phyloP scores from a whole-genome alignment of 73 alveolate genomes.

The Uronychia binucleata region DNA sequence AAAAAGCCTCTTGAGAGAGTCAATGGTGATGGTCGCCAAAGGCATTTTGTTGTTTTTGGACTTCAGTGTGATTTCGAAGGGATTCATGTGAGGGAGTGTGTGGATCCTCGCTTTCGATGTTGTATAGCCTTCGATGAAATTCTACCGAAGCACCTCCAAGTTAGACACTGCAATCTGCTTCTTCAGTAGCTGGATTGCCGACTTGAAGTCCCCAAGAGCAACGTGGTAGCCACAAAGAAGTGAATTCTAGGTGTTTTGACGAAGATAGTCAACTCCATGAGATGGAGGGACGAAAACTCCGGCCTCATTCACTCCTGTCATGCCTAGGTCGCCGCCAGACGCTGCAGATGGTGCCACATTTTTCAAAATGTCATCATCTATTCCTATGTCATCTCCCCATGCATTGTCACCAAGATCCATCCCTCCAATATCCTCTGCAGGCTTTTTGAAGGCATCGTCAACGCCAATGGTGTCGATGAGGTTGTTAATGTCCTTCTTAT shows the following conservation, averaged over 20 bases:
- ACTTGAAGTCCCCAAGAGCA: constrained; percentile 26
- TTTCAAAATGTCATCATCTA: constrained; percentile 18
- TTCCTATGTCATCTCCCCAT: constrained; percentile 42
- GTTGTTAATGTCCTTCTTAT: not conserved
- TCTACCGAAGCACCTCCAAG: constrained; percentile 7
- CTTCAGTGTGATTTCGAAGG: constrained; percentile 2
- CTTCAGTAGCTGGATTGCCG: constrained; percentile 24
- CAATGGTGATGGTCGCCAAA: not conserved
- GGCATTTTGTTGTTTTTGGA: constrained; percentile 4
- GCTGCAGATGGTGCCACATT: not conserved
- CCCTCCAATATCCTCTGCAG: not conserved
- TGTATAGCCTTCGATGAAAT: constrained; percentile 13
- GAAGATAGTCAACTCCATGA: constrained; percentile 7
- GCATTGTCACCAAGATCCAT: constrained; percentile 10
- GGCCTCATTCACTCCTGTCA: not conserved
- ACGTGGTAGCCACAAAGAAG: constrained; percentile 5
- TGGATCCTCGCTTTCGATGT: constrained; percentile 7
- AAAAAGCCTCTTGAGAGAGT: constrained; percentile 5
- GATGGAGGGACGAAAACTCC: constrained; percentile 52
- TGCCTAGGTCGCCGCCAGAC: not conserved
- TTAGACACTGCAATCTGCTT: constrained; percentile 21
- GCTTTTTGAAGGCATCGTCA: not conserved
- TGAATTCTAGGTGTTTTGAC: not conserved
- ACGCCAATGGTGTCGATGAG: not conserved
- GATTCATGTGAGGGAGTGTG: constrained; percentile 24